Conservation (phyloP, 768 basidiomycete genomes). For the Trametopsis cervina region DNA sequence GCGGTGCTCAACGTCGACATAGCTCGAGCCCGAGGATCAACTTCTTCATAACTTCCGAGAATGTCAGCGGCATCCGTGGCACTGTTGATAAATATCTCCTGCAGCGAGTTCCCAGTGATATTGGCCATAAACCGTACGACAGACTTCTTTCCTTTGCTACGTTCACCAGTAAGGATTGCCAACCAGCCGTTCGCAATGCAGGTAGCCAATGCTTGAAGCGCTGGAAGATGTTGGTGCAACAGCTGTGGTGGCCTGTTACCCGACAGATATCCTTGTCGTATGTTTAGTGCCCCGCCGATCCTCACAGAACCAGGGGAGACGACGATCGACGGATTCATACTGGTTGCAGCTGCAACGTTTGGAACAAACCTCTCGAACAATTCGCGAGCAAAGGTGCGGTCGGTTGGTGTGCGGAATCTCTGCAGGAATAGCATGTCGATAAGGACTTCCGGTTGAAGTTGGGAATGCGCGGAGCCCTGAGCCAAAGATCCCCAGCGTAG, state of each 20-base stretch:
- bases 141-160: conserved; percentile 72
- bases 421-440: conserved; percentile 74
- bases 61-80: conserved; percentile 93
- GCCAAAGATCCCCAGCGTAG: conserved; percentile 78
- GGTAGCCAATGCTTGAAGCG: conserved; percentile 69
- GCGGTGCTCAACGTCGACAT: conserved; percentile 33
- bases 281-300: conserved; percentile 53
- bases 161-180: conserved; percentile 77
- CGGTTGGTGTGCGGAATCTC: conserved; percentile 72
- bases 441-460: conserved; percentile 33
- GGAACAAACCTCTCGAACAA: conserved; percentile 31
- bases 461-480: conserved; percentile 4
- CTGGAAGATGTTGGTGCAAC: conserved; percentile 54
- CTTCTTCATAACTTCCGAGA: conserved; percentile 93
- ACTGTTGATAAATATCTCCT: conserved; percentile 73
- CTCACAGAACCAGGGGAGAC: conserved; percentile 47
- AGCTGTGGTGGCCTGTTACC: conserved; percentile 39
- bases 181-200: conserved; percentile 78
- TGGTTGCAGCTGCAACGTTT: conserved; percentile 38
- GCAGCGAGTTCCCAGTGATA: conserved; percentile 58
- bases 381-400: conserved; percentile 45
- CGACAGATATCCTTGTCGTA: conserved; percentile 28
- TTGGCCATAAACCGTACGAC: conserved; percentile 65
- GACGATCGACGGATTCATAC: conserved; percentile 18
- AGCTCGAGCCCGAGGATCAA: conserved; percentile 44